phyloP scores from a whole-genome alignment of 2,329 filamentous ascomycete species.

The Penicillium sclerotigenum region DNA sequence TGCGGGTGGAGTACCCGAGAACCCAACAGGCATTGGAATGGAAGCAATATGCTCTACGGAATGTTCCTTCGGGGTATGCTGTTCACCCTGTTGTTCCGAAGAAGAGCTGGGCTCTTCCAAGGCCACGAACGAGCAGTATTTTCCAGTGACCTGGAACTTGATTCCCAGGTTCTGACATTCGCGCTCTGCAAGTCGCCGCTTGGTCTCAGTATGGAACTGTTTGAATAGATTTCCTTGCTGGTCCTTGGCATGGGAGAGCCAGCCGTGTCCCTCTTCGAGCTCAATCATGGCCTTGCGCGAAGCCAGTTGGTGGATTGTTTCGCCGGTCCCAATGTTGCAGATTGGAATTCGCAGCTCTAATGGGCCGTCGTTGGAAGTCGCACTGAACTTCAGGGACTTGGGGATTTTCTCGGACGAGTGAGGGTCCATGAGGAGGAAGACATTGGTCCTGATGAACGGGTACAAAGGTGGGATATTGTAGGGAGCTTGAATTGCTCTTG shows the following conservation, averaged over 20 bases:
- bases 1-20: too few relatives aligned
- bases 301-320: conserved; percentile 67
- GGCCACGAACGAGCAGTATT: conserved; percentile 72
- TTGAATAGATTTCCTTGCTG: conserved; percentile 45
- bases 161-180: conserved; percentile 66
- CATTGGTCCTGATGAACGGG: conserved; percentile 62
- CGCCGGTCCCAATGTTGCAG: conserved; percentile 45
- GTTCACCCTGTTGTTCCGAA: background rate
- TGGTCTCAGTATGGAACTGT: conserved; percentile 49
- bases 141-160: conserved; percentile 64
- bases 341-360: conserved; percentile 65
- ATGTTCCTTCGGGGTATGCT: background rate
- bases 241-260: conserved; percentile 56
- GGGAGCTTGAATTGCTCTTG: conserved; percentile 63
- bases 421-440: conserved; percentile 64
- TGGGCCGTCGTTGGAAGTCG: conserved; percentile 55
- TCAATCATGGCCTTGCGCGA: conserved; percentile 66
- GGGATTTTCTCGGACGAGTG: conserved; percentile 47
- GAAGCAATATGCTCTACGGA: background rate
- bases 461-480: conserved; percentile 62
- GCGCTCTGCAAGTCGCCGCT: conserved; percentile 59
- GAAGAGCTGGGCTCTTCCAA: conserved; percentile 47
- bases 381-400: conserved; percentile 58
- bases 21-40: too few relatives aligned
- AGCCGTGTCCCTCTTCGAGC: conserved; percentile 67